Evolutionary conservation across 2,329 filamentous ascomycete species (phyloP).

Genomic region (Alternaria viburni): DNA sequence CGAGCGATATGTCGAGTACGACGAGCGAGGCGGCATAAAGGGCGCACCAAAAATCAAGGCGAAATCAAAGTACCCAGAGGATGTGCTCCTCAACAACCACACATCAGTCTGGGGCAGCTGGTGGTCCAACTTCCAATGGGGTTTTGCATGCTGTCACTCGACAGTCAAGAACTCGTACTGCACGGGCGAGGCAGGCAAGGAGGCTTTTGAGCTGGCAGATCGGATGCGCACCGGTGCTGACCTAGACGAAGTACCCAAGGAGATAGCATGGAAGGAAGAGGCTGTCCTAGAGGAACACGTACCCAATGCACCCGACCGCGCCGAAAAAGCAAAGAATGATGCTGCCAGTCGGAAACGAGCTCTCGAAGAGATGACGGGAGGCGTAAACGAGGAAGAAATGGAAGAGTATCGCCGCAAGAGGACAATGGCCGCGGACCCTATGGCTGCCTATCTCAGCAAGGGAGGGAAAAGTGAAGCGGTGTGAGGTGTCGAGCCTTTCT

Average conservation of each 20-base stretch:
- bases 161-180: slow-evolving; percentile 97
- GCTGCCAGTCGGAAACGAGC: slow-evolving; percentile 70
- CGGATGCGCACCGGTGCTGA: slow-evolving; percentile 58
- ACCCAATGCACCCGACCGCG: slow-evolving; percentile 52
- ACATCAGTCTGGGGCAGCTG: slow-evolving; percentile 93
- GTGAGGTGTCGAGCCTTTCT: slow-evolving; percentile 15
- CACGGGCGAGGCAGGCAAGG: slow-evolving; percentile 86
- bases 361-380: slow-evolving; percentile 77
- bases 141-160: slow-evolving; percentile 93
- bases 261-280: slow-evolving; percentile 53
- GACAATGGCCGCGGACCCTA: slow-evolving; percentile 78
- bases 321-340: slow-evolving; percentile 51
- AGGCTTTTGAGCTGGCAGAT: slow-evolving; percentile 79
- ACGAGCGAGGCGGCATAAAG: slow-evolving; percentile 87
- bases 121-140: slow-evolving; percentile 97
- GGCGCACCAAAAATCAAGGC: slow-evolving; percentile 77
- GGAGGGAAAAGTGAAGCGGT: slow-evolving; percentile 75
- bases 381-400: slow-evolving; percentile 81
- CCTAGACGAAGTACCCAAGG: slow-evolving; percentile 52
- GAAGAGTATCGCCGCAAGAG: slow-evolving; percentile 83
- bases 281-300: slow-evolving; percentile 50
- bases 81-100: slow-evolving; percentile 89
- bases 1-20: slow-evolving; percentile 91
- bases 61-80: slow-evolving; percentile 91
- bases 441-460: slow-evolving; percentile 72